Base-by-base conservation (phyloP, 768 basidiomycete genomes). In the Suillus ampliporus region DNA sequence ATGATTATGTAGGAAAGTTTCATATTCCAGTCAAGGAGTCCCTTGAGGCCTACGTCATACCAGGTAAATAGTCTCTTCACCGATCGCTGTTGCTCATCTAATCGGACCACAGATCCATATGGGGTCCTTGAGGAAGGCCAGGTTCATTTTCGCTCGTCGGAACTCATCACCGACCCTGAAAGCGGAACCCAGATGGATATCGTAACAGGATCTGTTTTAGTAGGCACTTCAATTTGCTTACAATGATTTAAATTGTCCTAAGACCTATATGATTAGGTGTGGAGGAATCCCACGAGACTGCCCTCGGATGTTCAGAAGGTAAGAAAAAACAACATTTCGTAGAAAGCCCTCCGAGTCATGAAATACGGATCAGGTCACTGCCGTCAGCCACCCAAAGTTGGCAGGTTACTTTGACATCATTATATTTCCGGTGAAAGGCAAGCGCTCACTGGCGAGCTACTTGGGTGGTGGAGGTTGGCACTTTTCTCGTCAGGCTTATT, bases 221-320 rank as follows among this genome's bases (percentile, higher is more conserved):
- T 91, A 75, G 21, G 85, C 40, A 56, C 15, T 43, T n/a, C 35
- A 9, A 19, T 5, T 11, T 60, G 19, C n/a, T 26, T 40, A 13
- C 4, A 37, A 21, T 44, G 28, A 34, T n/a, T n/a, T n/a, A n/a
- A n/a, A n/a, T 4, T 34, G 15, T 17, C 61, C 53, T 62, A 26
- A 58, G 3, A 0, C 57, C 19, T 38, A n/a, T 23, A 21, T 38
- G 37, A 60, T 17, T 28, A 79, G 79, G 67, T 80, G 8, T 75
- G 74, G 50, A 86, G 89, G 64, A 91, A 90, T 71, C 91, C 91
- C 0, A 83, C 88, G n/a, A 84, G 87, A 19, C 72, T 92, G 1
- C 83, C 87, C 0, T 91, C 89, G 3, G 91, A 93, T 70, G 77
- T 92, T 19, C 89, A 87, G 63, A 89, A 86, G 80, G 90, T 88